Evolutionary conservation across 495 filamentous ascomycete species (phyloP).

Genomic region (Xanthoparmelia taractica): DNA sequence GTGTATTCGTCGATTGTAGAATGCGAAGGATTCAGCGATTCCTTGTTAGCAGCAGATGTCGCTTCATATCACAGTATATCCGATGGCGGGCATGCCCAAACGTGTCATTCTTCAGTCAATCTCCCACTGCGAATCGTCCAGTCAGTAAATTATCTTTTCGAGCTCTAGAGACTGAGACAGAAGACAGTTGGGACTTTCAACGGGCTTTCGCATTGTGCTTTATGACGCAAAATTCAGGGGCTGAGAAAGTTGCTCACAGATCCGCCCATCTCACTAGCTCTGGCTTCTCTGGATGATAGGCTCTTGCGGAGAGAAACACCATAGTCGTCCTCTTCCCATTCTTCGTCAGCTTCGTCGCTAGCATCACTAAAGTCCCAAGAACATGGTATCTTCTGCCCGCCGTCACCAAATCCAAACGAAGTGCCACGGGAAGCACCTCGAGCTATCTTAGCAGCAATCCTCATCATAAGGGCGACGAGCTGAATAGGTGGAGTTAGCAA

Average conservation of each 20-base stretch:
- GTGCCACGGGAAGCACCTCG: constrained; percentile 38
- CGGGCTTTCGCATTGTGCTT: background rate
- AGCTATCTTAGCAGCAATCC: constrained; percentile 66
- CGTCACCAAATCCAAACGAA: constrained; percentile 19
- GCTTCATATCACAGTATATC: background rate
- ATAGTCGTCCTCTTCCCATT: constrained; percentile 26
- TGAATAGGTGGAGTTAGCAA: constrained; percentile 68
- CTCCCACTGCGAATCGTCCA: constrained; percentile 13
- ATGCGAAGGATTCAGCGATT: background rate
- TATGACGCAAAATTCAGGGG: background rate
- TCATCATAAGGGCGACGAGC: constrained; percentile 67
- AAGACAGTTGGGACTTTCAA: background rate
- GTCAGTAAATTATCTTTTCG: background rate
- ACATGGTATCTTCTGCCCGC: constrained; percentile 22
- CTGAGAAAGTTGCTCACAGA: constrained; percentile 6
- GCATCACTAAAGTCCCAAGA: constrained; percentile 27
- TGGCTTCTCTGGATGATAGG: constrained; percentile 25
- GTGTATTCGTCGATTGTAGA: background rate
- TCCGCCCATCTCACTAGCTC: constrained; percentile 26
- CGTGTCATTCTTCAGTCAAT: constrained; percentile 15
- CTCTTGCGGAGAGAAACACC: constrained; percentile 15
- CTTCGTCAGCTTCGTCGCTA: constrained; percentile 20
- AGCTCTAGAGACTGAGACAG: background rate
- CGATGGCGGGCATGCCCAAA: background rate
- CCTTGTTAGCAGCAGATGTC: background rate